Conservation (phyloP, 2,329 filamentous ascomycete genomes). For the Epichloe scottii region DNA sequence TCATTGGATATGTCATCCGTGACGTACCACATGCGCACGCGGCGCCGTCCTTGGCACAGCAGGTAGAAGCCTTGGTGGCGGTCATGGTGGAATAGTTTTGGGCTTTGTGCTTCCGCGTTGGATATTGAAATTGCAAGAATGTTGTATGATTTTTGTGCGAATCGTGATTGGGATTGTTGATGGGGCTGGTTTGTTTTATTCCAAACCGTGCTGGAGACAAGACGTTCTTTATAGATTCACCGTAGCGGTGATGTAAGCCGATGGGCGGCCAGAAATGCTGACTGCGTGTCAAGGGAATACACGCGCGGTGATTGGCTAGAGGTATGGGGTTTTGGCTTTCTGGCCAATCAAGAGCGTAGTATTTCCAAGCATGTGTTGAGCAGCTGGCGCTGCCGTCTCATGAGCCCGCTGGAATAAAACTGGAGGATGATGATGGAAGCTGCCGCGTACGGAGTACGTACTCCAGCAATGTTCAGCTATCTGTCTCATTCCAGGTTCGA, state of each 20-base stretch:
- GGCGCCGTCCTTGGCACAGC: conserved; percentile 41
- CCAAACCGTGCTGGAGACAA: neutral
- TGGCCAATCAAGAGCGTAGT: neutral
- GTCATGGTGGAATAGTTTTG: conserved; percentile 17
- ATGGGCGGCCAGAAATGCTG: neutral
- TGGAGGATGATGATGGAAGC: no score
- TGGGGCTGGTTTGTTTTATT: neutral
- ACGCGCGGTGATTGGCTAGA: neutral
- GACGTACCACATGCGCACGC: conserved; percentile 46
- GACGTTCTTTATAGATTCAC: conserved; percentile 1
- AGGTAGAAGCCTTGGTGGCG: conserved; percentile 32
- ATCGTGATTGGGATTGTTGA: neutral
- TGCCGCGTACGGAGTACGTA: no score
- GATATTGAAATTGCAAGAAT: neutral
- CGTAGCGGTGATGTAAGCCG: neutral
- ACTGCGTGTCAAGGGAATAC: neutral
- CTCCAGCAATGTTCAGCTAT: no score
- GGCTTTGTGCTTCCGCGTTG: neutral
- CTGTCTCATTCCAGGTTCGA: no score
- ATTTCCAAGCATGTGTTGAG: neutral
- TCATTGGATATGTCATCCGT: neutral
- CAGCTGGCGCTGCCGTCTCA: no score
- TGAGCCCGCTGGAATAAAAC: no score
- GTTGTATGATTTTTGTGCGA: neutral
- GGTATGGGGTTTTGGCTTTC: neutral